Evolutionary conservation across 768 basidiomycete genomes (phyloP).

Genomic region (Tremella fuciformis): DNA sequence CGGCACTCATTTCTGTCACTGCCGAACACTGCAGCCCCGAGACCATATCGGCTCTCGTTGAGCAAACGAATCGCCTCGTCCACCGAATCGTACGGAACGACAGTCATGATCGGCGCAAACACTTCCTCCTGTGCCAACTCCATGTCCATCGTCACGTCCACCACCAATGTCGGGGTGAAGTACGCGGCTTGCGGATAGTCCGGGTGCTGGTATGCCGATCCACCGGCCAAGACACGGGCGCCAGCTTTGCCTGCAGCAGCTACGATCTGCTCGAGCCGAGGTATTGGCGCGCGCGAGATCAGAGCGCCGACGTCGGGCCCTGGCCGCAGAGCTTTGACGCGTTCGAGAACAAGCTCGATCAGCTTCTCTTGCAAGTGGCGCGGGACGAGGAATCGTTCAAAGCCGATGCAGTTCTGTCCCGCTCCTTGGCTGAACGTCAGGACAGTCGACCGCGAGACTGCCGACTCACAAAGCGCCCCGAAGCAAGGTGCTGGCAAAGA

Average conservation of each 20-base stretch:
- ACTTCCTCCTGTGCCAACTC: constrained; percentile 81
- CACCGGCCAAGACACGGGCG: constrained; percentile 64
- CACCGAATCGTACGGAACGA: constrained; percentile 77
- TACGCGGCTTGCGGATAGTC: constrained; percentile 70
- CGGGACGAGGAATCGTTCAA: constrained; percentile 89
- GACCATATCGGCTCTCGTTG: constrained; percentile 80
- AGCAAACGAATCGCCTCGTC: constrained; percentile 85
- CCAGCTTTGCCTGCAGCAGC: constrained; percentile 67
- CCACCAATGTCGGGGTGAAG: constrained; percentile 83
- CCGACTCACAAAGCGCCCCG: constrained; percentile 79
- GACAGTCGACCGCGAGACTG: constrained; percentile 3
- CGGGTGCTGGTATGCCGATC: constrained; percentile 63
- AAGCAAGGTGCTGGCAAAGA: constrained; percentile 79
- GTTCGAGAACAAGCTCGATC: constrained; percentile 59
- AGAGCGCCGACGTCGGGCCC: constrained; percentile 82
- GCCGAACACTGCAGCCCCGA: constrained; percentile 94
- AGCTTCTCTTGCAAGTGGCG: constrained; percentile 71
- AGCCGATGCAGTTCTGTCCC: constrained; percentile 96
- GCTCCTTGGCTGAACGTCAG: constrained; percentile 36
- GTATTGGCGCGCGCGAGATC: constrained; percentile 73
- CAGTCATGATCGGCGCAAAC: constrained; percentile 85
- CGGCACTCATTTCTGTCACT: constrained; percentile 73
- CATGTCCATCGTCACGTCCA: constrained; percentile 67
- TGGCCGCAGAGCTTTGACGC: constrained; percentile 66
- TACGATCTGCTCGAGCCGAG: constrained; percentile 66